Base-by-base conservation (phyloP, 2,329 filamentous ascomycete genomes). In the Pyrenochaeta sp. region DNA sequence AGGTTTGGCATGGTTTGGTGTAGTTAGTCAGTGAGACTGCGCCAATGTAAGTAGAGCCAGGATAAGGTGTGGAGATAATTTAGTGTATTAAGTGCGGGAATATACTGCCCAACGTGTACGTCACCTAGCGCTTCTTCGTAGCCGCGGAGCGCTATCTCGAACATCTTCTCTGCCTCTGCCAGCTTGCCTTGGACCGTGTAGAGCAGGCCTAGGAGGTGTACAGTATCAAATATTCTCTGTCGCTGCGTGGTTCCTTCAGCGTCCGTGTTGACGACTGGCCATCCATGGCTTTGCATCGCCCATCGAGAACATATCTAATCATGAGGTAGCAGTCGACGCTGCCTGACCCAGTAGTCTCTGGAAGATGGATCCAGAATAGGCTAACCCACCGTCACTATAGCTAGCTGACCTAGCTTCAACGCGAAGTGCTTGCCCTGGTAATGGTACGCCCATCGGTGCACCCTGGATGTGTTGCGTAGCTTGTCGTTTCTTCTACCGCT, bases 1-100 rank as follows among this genome's bases (percentile, higher is more conserved):
- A 44, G 71, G 72, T 1, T 30, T 74, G 31, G 49, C 60, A 3
- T 73, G 72, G 70, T 74, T 63, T 55, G 71, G 64, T 13, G 63
- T 60, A 38, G 66, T 67, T 30, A 57, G 59, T 10, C 45, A 42
- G 20, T 60, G 41, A 53, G 20, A 27, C n/a, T n/a, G n/a, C n/a
- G n/a, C n/a, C n/a, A n/a, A n/a, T n/a, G n/a, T n/a, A n/a, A n/a
- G n/a, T n/a, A n/a, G n/a, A n/a, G n/a, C n/a, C n/a, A n/a, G n/a
- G n/a, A n/a, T n/a, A n/a, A n/a, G n/a, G n/a, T n/a, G n/a, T n/a
- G n/a, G n/a, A n/a, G n/a, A n/a, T n/a, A n/a, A n/a, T n/a, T n/a
- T n/a, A n/a, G n/a, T 7, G 27, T 14, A 14, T 14, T 14, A 14
- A 30, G 27, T 30, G 27, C 27, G 9, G 27, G 27, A 7, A 7